Base-by-base conservation (phyloP, 2,329 filamentous ascomycete species). In the Trichoderma polysporum region DNA sequence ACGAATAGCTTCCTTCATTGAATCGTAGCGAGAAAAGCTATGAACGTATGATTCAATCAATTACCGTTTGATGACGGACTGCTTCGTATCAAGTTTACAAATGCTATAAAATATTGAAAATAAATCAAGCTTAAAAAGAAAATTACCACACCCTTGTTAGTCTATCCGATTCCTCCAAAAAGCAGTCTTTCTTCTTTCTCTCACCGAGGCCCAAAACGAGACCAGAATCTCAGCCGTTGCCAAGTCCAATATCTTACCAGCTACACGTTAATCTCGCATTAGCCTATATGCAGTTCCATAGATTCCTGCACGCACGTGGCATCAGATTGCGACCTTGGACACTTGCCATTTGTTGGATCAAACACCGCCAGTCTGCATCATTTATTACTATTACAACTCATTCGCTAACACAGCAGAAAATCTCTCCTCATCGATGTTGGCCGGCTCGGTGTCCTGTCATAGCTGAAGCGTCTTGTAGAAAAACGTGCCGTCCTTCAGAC, bases 401-500 rank as follows among this genome's bases (percentile, higher is more conserved):
- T 53, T 19, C 59, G 59, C 47, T 39, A 60, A 31, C 19, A 22
- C 13, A n/a, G 29, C 12, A 33, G 13, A 31, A n/a, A 19, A 17
- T 13, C 8, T 22, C 12, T 33, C 25, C 9, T n/a, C 29, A 19
- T 35, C 29, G 10, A 54, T 29, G n/a, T 13, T n/a, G 17, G n/a
- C 19, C 31, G 35, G 41, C 9, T 17, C 27, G 31, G n/a, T 31
- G 17, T 47, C 33, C 22, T 13, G 25, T 66, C 59, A 65, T 52
- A 69, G 56, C 25, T 59, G 67, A 39, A 89, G 76, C 66, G 86
- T 81, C 76, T 88, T 89, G 75, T 88, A 89, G 71, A 88, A 86
- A 70, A 88, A 86, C 0, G 83, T 81, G 61, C 82, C 83, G 68
- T 83, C 83, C 69, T 80, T 82, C 64, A 85, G 74, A 52, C 80